phyloP scores from a whole-genome alignment of 2,329 filamentous ascomycete genomes.

The Diaporthe batatas region DNA sequence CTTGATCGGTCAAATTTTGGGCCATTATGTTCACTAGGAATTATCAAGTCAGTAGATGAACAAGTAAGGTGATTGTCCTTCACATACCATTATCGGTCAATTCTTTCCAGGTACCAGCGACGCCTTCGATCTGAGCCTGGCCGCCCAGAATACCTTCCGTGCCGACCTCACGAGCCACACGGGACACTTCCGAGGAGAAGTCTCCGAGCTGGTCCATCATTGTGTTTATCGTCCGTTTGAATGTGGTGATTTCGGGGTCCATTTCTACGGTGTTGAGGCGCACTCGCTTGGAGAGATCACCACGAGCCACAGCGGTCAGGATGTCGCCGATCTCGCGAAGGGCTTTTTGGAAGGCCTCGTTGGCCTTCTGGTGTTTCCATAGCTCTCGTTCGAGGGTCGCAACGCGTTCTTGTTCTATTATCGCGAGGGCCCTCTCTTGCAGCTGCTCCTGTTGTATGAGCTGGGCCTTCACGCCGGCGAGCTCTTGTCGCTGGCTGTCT shows the following conservation, averaged over 20 bases:
- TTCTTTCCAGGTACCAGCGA: slow-evolving; percentile 98
- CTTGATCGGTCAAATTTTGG: slow-evolving; percentile 84
- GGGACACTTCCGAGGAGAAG: slow-evolving; percentile 96
- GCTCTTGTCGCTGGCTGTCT: slow-evolving; percentile 86
- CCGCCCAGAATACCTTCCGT: slow-evolving; percentile 95
- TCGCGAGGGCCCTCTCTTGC: slow-evolving; percentile 84
- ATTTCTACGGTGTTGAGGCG: slow-evolving; percentile 96
- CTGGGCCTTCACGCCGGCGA: slow-evolving; percentile 87
- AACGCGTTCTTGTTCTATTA: slow-evolving; percentile 89
- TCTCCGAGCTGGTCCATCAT: slow-evolving; percentile 99
- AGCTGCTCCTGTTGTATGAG: slow-evolving; percentile 87
- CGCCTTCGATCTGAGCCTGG: slow-evolving; percentile 92
- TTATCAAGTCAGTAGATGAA: slow-evolving; percentile 46
- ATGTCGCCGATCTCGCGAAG: slow-evolving; percentile 97
- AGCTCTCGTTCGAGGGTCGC: slow-evolving; percentile 91
- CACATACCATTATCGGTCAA: slow-evolving; percentile 83
- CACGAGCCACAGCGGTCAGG: slow-evolving; percentile 93
- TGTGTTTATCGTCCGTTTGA: slow-evolving; percentile 98
- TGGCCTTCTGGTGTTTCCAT: slow-evolving; percentile 97
- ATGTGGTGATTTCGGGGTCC: slow-evolving; percentile 97
- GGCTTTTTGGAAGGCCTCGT: slow-evolving; percentile 98
- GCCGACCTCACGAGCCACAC: slow-evolving; percentile 93
- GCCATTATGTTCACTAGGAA: slow-evolving; percentile 82
- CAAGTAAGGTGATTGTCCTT: slow-evolving; percentile 7
- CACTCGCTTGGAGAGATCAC: slow-evolving; percentile 96